Evolutionary conservation across 176 grass and related monocot species (phyloP), one percentile per base, ranked within the genome.

Genomic region (Alloteropsis semialata): DNA sequence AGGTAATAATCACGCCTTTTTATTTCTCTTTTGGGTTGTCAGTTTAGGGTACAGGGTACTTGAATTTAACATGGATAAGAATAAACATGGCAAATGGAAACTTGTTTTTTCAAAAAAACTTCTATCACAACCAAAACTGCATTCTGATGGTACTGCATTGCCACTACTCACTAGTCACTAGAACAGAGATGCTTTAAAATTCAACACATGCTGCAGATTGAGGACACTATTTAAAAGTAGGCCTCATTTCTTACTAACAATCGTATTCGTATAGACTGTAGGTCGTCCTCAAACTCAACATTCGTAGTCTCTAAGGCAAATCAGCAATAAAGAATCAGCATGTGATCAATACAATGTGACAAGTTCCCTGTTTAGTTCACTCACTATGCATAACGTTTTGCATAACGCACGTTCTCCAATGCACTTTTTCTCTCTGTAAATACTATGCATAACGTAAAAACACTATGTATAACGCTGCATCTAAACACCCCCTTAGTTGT

Each of bases 241-340:
- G 11, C 27, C 82, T 64, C 2, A 49, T 76, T 76, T 80, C 76
- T 81, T 34, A 77, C 41, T 54, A 76, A 81, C 46, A 81, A 69
- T 29, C 63, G 36, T 69, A 60, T 75, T 56, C 30, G 42, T 79
- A 50, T 79, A 50, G 55, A 13, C 55, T 55, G 53, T 54, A 25
- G 45, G 19, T 55, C 49, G 0, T 21, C 65, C 49, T 68, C 34
- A 56, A 41, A 56, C 54, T 66, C 27, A 76, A 13, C 54, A 71
- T 77, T 75, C 87, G 18, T 85, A 71, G 82, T 89, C 62, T 89
- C 53, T 64, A 89, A 77, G 88, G 71, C 63, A 89, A 89, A 81
- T 62, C 55, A 85, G 18, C 53, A 81, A 81, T 80, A 75, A 69
- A 81, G 6, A 85, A 76, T 64, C 34, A 64, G 43, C 70, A 85